A percentile compares a stretch with the other conserved stretches of the same genome.
These are phyloP conservation scores for Lasiosphaeriaceae sp. DNA, from an alignment of 495 filamentous ascomycete genomes.

Conservation along the genomic window DNA sequence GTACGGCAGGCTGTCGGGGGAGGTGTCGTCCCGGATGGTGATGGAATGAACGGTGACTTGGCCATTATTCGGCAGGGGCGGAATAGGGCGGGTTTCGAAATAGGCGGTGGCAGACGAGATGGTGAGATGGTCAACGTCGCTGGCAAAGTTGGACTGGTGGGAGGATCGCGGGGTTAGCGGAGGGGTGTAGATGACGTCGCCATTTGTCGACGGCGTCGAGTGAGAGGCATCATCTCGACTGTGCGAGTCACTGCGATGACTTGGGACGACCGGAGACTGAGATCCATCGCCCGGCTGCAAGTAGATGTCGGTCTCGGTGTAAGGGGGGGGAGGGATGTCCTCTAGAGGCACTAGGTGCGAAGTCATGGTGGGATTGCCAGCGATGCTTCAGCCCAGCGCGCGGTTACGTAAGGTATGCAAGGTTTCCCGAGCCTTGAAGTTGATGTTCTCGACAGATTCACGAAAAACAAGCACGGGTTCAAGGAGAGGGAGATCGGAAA, in stretches of 20 bases:
- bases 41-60: slow-evolving; percentile 22
- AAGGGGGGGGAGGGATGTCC: slow-evolving; percentile 46
- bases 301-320: slow-evolving; percentile 47
- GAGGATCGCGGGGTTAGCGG: slow-evolving; percentile 38
- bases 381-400: background rate
- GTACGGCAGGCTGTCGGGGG: slow-evolving; percentile 32
- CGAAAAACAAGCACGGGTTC: background rate
- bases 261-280: slow-evolving; percentile 6
- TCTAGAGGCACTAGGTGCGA: slow-evolving; percentile 13
- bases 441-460: background rate
- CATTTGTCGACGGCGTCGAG: slow-evolving; percentile 32
- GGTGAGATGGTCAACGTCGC: slow-evolving; percentile 22
- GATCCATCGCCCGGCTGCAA: slow-evolving; percentile 26
- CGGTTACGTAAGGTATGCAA: too few relatives aligned
- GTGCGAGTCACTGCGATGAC: slow-evolving; percentile 15
- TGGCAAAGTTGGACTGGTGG: slow-evolving; percentile 25
- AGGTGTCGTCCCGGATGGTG: slow-evolving; percentile 16
- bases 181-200: slow-evolving; percentile 45
- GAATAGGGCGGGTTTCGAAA: slow-evolving; percentile 37
- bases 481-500: background rate
- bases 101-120: slow-evolving; percentile 31
- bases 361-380: slow-evolving; percentile 18
- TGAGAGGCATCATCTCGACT: slow-evolving; percentile 20
- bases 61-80: background rate
- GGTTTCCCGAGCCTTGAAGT: background rate